These are phyloP conservation scores for Wickerhamomyces strasburgensis DNA, from an alignment of 805 yeast species.

Conservation along the genomic window DNA sequence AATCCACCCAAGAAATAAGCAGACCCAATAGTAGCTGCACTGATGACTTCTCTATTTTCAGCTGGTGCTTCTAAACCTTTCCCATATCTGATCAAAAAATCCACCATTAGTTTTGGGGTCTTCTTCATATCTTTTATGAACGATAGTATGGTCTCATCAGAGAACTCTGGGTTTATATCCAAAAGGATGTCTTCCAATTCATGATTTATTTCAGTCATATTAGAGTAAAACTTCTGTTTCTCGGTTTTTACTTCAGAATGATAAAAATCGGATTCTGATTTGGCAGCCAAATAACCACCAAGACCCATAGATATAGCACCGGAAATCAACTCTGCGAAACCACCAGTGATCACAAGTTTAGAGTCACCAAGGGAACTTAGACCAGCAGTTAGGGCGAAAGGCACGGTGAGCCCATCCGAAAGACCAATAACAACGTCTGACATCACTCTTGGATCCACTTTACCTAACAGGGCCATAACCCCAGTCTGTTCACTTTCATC, in stretches of 20 bases:
- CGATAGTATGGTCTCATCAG: conserved; percentile 66
- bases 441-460: conserved; percentile 86
- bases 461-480: conserved; percentile 35
- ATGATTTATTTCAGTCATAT: conserved; percentile 60
- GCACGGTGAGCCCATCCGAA: conserved; percentile 94
- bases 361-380: conserved; percentile 86
- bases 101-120: conserved; percentile 73
- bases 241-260: conserved; percentile 67
- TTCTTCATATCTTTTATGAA: conserved; percentile 77
- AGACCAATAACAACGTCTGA: conserved; percentile 90
- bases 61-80: conserved; percentile 95
- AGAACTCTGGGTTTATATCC: conserved; percentile 53
- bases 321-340: conserved; percentile 93
- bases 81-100: conserved; percentile 82
- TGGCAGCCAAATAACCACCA: conserved; percentile 95
- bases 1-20: conserved; percentile 91
- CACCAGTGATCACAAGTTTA: conserved; percentile 92
- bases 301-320: conserved; percentile 98
- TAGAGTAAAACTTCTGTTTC: conserved; percentile 60
- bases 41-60: conserved; percentile 80
- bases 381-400: conserved; percentile 98
- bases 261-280: conserved; percentile 76
- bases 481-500: conserved; percentile 12
- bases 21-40: conserved; percentile 86
- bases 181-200: conserved; percentile 77